Evolutionary conservation across 1,284 basidiomycete genomes (phyloP).

Genomic region (Fomitopsis betulina): DNA sequence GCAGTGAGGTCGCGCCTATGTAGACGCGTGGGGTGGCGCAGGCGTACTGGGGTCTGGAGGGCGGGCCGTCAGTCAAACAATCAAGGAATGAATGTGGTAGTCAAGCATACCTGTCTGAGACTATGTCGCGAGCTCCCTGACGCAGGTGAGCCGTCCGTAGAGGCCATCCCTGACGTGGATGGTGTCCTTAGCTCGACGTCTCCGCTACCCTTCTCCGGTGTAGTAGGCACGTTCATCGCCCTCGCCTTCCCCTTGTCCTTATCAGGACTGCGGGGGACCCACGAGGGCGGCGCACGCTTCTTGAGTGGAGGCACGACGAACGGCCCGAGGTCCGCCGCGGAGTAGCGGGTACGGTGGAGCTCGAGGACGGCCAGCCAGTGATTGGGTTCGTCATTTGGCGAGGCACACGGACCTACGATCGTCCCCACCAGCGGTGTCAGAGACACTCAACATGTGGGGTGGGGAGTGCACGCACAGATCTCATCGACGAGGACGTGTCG

Average conservation of each 20-base stretch:
- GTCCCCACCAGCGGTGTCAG: neutral
- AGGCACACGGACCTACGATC: slow-evolving; percentile 38
- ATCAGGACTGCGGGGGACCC: neutral
- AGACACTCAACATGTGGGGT: neutral
- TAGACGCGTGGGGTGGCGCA: slow-evolving; percentile 66
- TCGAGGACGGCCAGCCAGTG: slow-evolving; percentile 52
- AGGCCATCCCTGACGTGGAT: slow-evolving; percentile 1
- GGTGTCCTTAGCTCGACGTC: slow-evolving; percentile 12
- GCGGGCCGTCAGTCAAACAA: neutral
- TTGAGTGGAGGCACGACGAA: slow-evolving; percentile 41
- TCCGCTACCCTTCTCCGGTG: neutral
- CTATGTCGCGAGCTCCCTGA: slow-evolving; percentile 4
- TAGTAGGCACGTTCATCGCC: neutral
- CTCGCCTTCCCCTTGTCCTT: slow-evolving; percentile 1
- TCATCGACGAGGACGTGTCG: slow-evolving; percentile 43
- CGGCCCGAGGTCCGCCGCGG: slow-evolving; percentile 29
- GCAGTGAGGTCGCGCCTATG: too few species aligned
- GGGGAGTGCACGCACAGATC: slow-evolving; percentile 20
- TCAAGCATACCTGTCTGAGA: slow-evolving; percentile 12
- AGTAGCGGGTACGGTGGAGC: slow-evolving; percentile 53
- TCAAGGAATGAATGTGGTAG: neutral
- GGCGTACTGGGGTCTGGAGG: slow-evolving; percentile 38
- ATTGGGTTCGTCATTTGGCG: slow-evolving; percentile 52
- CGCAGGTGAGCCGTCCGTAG: slow-evolving; percentile 8
- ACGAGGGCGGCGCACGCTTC: slow-evolving; percentile 6